Percentiles rank a stretch among this genome's conserved stretches.
These are phyloP conservation scores for Waltergamsia citrina DNA, from an alignment of 2,329 filamentous ascomycete genomes.

Conservation along the genomic window DNA sequence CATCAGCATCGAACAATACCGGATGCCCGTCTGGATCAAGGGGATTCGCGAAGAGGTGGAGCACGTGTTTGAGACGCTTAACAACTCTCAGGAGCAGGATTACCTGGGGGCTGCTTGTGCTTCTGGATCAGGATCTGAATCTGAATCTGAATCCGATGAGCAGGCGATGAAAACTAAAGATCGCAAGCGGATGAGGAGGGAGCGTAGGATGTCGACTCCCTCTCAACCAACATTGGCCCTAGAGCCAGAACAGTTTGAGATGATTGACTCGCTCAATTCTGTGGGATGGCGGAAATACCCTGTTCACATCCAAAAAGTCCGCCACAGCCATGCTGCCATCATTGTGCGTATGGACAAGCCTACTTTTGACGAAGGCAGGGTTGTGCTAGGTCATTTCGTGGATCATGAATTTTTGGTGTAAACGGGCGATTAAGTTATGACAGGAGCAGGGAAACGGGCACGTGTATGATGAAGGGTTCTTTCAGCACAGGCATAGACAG, in stretches of 20 bases:
- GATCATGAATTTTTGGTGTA: slow-evolving; percentile 52
- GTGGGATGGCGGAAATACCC: slow-evolving; percentile 55
- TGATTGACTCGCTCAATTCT: slow-evolving; percentile 69
- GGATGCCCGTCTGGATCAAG: slow-evolving; percentile 66
- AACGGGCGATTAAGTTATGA: too few species aligned
- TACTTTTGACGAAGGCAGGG: slow-evolving; percentile 63
- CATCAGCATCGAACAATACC: slow-evolving; percentile 60
- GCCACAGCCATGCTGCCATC: slow-evolving; percentile 85
- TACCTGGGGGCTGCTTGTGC: slow-evolving; percentile 39
- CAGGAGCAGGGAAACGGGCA: too few species aligned
- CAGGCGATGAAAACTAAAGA: too few species aligned
- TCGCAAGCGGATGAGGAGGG: slow-evolving; percentile 28
- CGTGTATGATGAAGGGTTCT: too few species aligned
- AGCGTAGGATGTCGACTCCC: slow-evolving; percentile 29
- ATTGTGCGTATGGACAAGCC: slow-evolving; percentile 65
- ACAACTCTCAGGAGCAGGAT: slow-evolving; percentile 27
- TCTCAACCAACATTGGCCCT: slow-evolving; percentile 66
- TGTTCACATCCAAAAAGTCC: slow-evolving; percentile 65
- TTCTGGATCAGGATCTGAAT: slow-evolving; percentile 33
- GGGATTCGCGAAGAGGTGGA: slow-evolving; percentile 70
- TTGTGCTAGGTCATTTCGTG: slow-evolving; percentile 76
- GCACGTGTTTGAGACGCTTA: slow-evolving; percentile 65
- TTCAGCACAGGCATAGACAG: too few species aligned
- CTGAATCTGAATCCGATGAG: slow-evolving; percentile 25
- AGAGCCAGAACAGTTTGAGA: slow-evolving; percentile 70